These are phyloP conservation scores for Phialophora chinensis DNA, from an alignment of 2,329 filamentous ascomycete genomes.

Conservation along the genomic window DNA sequence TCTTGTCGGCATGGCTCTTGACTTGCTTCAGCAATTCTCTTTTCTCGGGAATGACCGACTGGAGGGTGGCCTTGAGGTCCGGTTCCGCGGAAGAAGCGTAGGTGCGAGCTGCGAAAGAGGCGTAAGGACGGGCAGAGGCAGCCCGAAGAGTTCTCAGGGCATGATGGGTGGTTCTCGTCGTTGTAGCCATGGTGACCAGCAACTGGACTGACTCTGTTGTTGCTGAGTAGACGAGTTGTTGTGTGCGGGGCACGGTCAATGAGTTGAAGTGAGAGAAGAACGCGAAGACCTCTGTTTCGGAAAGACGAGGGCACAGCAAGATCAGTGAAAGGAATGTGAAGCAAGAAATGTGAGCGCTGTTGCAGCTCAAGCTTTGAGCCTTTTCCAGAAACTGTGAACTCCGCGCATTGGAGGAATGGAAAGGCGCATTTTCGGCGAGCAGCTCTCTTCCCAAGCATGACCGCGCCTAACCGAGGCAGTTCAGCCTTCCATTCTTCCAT, in stretches of 20 bases:
- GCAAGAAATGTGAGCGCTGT: slow-evolving; percentile 1
- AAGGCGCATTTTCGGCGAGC: slow-evolving; percentile 19
- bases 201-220: neutral
- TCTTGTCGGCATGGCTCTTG: slow-evolving; percentile 81
- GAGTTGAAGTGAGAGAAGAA: neutral
- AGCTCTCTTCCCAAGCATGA: slow-evolving; percentile 1
- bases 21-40: slow-evolving; percentile 92
- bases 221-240: neutral
- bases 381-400: slow-evolving; percentile 8
- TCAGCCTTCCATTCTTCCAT: slow-evolving; percentile 7
- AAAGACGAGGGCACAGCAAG: neutral
- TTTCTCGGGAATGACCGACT: slow-evolving; percentile 85
- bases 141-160: slow-evolving; percentile 35
- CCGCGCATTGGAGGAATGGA: slow-evolving; percentile 2
- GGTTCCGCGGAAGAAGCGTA: slow-evolving; percentile 81
- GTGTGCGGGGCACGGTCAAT: slow-evolving; percentile 12
- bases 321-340: neutral
- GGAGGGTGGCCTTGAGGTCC: slow-evolving; percentile 86
- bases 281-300: neutral
- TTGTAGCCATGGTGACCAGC: slow-evolving; percentile 31
- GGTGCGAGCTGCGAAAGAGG: slow-evolving; percentile 50
- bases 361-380: neutral
- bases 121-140: slow-evolving; percentile 28
- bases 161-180: slow-evolving; percentile 35
- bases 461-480: slow-evolving; percentile 22